These are phyloP conservation scores for Bassia scoparia DNA, from an alignment of 148 eudicot species.

Conservation along the genomic window DNA sequence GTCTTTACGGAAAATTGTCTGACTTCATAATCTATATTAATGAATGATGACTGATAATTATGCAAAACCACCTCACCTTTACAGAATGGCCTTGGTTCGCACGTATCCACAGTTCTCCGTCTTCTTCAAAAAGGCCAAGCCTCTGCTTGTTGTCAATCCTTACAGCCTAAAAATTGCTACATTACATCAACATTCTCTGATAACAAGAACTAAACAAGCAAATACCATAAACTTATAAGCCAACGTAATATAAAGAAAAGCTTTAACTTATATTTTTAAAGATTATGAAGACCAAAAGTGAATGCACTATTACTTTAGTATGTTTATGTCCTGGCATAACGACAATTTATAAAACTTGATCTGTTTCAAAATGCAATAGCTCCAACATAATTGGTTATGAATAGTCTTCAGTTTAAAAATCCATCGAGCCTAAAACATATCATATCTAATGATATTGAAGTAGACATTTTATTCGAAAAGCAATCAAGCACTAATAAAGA, in stretches of 20 bases:
- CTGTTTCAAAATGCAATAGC: not conserved
- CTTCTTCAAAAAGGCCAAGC: slow-evolving; percentile 79
- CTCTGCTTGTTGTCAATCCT: slow-evolving; percentile 89
- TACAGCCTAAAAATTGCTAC: slow-evolving; percentile 56
- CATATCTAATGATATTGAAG: no score
- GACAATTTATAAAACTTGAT: not conserved
- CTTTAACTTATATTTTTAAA: not conserved
- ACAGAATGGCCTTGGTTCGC: slow-evolving; percentile 96
- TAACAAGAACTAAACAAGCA: slow-evolving; percentile 1
- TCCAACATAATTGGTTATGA: no score
- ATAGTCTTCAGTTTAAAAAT: no score
- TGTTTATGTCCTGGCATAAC: not conserved
- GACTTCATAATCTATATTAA: not conserved
- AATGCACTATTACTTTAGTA: not conserved
- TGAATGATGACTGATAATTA: not conserved
- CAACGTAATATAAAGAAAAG: not conserved
- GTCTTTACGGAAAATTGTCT: not conserved
- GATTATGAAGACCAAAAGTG: no score
- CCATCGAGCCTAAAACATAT: no score
- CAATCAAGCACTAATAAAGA: no score
- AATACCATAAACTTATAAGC: not conserved
- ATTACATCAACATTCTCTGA: not conserved
- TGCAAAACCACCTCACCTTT: slow-evolving; percentile 31
- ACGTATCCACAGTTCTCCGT: slow-evolving; percentile 81
- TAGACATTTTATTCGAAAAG: no score